These are phyloP conservation scores for Colletotrichum spaethianum DNA, from an alignment of 2,329 filamentous ascomycete species.

Conservation along the genomic window DNA sequence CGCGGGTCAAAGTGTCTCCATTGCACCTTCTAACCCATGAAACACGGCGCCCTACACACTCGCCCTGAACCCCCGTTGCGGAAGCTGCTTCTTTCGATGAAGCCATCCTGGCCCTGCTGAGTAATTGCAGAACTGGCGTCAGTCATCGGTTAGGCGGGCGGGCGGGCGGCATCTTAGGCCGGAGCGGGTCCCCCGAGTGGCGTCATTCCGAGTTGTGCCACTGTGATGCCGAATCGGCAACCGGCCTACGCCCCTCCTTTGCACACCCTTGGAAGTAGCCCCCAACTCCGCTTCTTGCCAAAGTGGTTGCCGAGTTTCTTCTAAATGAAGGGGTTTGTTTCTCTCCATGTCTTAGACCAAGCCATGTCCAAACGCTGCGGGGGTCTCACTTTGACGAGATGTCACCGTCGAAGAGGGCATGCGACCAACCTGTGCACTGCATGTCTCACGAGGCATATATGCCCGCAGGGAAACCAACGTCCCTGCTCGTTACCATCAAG, in stretches of 20 bases:
- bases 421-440: background rate
- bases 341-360: background rate
- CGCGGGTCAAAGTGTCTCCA: background rate
- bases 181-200: slow-evolving; percentile 8
- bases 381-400: slow-evolving; percentile 2
- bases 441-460: background rate
- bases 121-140: slow-evolving; percentile 18
- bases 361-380: background rate
- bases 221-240: slow-evolving; percentile 22
- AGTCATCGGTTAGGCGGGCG: background rate
- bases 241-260: background rate
- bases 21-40: background rate
- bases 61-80: background rate
- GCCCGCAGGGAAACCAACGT: background rate
- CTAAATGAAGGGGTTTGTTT: slow-evolving; percentile 5
- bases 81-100: background rate
- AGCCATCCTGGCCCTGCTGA: slow-evolving; percentile 24
- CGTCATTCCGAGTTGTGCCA: slow-evolving; percentile 35
- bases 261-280: background rate
- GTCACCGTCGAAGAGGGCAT: background rate
- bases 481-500: background rate
- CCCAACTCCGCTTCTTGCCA: slow-evolving; percentile 2
- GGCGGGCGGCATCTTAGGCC: background rate
- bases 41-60: background rate
- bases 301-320: slow-evolving; percentile 10